A percentile compares a stretch with the other conserved stretches of the same genome.
These are phyloP conservation scores for Gossypium mustelinum DNA, from an alignment of 345 rosid genomes.

Conservation along the genomic window DNA sequence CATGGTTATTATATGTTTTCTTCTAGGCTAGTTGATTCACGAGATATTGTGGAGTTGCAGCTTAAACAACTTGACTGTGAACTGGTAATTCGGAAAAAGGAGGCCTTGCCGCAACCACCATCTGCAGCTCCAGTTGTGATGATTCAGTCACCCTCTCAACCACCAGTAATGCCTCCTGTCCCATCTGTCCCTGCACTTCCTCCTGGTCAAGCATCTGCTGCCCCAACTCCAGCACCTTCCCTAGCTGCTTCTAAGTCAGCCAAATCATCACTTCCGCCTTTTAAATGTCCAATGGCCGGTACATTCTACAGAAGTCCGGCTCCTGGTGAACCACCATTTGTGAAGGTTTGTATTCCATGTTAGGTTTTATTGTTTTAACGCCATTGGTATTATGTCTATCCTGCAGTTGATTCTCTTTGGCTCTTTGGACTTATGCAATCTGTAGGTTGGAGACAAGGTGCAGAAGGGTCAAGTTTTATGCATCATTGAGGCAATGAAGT, in stretches of 20 bases:
- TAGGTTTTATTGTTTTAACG: constrained; percentile 12
- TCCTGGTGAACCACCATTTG: constrained; percentile 76
- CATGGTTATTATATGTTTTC: neutral
- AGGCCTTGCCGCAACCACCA: constrained; percentile 68
- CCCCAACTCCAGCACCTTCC: constrained; percentile 41
- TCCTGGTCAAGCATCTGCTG: constrained; percentile 34
- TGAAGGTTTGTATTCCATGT: constrained; percentile 49
- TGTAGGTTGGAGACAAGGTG: constrained; percentile 89
- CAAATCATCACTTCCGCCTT: constrained; percentile 63
- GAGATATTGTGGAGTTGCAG: constrained; percentile 82
- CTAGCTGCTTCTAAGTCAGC: constrained; percentile 41
- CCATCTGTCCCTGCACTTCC: constrained; percentile 35
- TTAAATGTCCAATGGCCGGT: constrained; percentile 90
- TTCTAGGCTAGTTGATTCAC: constrained; percentile 83
- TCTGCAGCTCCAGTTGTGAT: constrained; percentile 47
- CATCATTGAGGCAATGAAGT: constrained; percentile 91
- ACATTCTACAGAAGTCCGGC: constrained; percentile 75
- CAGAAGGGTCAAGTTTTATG: constrained; percentile 86
- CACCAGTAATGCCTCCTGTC: constrained; percentile 20
- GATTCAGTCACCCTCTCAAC: constrained; percentile 54
- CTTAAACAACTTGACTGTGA: constrained; percentile 86
- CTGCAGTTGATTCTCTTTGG: neutral
- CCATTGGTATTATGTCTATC: constrained; percentile 4
- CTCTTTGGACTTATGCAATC: constrained; percentile 6
- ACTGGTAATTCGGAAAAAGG: constrained; percentile 72